These are phyloP conservation scores for Leccinum laetum DNA, from an alignment of 1,284 basidiomycete species.

Conservation along the genomic window DNA sequence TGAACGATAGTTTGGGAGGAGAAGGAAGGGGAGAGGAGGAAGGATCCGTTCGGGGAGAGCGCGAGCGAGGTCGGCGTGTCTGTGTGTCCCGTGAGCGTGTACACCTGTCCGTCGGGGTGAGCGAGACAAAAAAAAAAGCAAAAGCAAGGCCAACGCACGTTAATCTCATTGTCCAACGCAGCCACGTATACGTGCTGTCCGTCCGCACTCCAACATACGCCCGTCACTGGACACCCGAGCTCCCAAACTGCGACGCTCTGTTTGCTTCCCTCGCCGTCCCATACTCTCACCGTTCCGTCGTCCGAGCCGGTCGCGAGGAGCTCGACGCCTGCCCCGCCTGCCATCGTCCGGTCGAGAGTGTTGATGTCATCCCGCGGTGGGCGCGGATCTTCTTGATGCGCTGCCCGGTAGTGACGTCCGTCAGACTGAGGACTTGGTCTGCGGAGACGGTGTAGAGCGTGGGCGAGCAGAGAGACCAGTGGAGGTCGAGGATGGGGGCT, in stretches of 20 bases:
- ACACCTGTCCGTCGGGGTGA: conserved; percentile 51
- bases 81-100: conserved; percentile 75
- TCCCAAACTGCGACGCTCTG: conserved; percentile 79
- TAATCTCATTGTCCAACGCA: conserved; percentile 91
- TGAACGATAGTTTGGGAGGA: conserved; percentile 87
- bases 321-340: conserved; percentile 79
- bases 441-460: conserved; percentile 81
- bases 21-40: conserved; percentile 85
- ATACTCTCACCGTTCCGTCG: conserved; percentile 86
- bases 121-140: neutral
- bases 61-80: conserved; percentile 91
- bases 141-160: conserved; percentile 52
- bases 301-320: conserved; percentile 85
- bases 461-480: conserved; percentile 75
- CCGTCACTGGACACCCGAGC: conserved; percentile 87
- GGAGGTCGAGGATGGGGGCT: conserved; percentile 78
- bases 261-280: conserved; percentile 84
- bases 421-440: conserved; percentile 76
- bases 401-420: conserved; percentile 79
- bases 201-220: conserved; percentile 90
- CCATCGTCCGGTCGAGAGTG: conserved; percentile 80
- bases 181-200: conserved; percentile 87
- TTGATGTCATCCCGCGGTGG: conserved; percentile 86
- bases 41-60: conserved; percentile 84
- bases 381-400: conserved; percentile 75